These are phyloP conservation scores for Avena sativa DNA, from an alignment of 176 grass and related monocot species.

Conservation along the genomic window DNA sequence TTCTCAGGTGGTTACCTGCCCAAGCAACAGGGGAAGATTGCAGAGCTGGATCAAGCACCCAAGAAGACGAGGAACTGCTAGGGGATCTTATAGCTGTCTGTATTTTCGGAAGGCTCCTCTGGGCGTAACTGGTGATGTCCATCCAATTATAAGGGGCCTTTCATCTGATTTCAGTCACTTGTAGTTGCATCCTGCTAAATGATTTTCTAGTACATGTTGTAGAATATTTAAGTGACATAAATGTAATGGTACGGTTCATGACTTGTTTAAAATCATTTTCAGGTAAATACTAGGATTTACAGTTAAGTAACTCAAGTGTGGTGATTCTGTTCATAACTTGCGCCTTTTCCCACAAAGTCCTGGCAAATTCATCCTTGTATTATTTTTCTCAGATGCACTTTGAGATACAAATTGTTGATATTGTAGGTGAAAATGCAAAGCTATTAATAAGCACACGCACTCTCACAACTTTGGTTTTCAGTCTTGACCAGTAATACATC, in stretches of 20 bases:
- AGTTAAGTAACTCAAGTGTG: not conserved
- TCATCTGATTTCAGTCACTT: not conserved
- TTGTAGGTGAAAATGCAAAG: not conserved
- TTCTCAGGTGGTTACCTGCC: slow-evolving; percentile 63
- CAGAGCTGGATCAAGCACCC: slow-evolving; percentile 34
- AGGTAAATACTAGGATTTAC: slow-evolving; percentile 13
- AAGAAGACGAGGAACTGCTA: slow-evolving; percentile 73
- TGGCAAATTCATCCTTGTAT: not conserved
- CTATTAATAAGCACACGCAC: not conserved
- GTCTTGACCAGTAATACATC: not conserved
- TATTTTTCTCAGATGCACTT: slow-evolving; percentile 1
- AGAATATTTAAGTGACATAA: not conserved
- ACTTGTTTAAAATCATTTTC: slow-evolving; percentile 9
- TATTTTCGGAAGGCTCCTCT: slow-evolving; percentile 19
- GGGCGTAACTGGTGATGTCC: too few relatives aligned
- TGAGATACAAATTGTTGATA: not conserved
- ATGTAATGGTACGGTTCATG: slow-evolving; percentile 13
- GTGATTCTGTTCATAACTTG: not conserved
- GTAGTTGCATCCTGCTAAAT: not conserved
- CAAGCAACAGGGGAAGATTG: slow-evolving; percentile 50
- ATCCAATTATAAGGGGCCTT: too few relatives aligned
- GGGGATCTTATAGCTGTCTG: not conserved
- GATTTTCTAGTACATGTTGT: slow-evolving; percentile 1
- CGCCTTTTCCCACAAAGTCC: slow-evolving; percentile 9
- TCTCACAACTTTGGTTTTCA: not conserved